Evolutionary conservation across 2,329 filamentous ascomycete genomes (phyloP).

Genomic region (Fusarium mangiferae): DNA sequence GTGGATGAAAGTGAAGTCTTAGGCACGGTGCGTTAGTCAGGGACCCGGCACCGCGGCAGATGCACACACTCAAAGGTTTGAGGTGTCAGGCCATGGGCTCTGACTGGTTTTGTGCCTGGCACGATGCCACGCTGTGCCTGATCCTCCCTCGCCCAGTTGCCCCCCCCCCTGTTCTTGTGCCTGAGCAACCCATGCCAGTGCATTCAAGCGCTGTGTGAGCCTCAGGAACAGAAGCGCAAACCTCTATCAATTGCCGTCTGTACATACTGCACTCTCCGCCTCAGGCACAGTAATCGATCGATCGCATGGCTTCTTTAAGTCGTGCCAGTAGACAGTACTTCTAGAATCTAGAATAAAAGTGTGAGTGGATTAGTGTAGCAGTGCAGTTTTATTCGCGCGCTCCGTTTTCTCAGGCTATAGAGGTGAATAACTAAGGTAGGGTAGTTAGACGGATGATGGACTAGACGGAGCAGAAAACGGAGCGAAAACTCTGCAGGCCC

Average conservation of each 20-base stretch:
- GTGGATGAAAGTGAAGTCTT: conserved; percentile 14
- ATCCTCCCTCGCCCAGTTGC: conserved; percentile 2
- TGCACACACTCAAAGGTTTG: conserved; percentile 41
- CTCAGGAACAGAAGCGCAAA: not conserved
- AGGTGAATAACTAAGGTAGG: not conserved
- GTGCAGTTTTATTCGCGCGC: not conserved
- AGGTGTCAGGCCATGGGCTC: conserved; percentile 21
- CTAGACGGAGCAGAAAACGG: conserved; percentile 25
- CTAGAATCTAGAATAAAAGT: not conserved
- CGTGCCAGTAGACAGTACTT: not conserved
- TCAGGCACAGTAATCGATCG: not conserved
- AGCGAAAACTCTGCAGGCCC: conserved; percentile 39
- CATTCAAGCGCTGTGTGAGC: not conserved
- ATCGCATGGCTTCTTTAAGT: conserved; percentile 8
- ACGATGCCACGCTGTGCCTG: conserved; percentile 30
- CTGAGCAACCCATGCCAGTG: conserved; percentile 26
- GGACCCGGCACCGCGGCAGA: conserved; percentile 38
- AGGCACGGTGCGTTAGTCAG: conserved; percentile 46
- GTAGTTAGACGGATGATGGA: not conserved
- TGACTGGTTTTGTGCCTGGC: conserved; percentile 36
- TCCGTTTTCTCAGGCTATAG: conserved; percentile 24
- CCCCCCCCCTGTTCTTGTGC: conserved; percentile 28
- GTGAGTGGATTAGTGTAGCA: conserved; percentile 28
- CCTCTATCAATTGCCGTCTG: not conserved
- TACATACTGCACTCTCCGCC: too few species aligned